Conservation (phyloP, 1,284 basidiomycete genomes). For the Trichosporon sp. region DNA sequence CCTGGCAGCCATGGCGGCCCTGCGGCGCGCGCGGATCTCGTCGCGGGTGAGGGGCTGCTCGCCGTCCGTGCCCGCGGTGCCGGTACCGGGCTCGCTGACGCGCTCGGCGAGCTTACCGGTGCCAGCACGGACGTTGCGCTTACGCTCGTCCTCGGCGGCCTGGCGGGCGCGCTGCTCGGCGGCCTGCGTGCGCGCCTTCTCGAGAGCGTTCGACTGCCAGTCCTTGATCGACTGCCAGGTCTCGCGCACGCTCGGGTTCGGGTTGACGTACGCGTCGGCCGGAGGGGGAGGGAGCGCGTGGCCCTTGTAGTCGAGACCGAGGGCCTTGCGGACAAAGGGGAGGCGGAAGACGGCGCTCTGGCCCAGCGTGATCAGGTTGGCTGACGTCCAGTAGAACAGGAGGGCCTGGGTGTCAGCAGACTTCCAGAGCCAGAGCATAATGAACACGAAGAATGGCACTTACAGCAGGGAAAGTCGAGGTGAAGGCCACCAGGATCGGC, state of each 20-base stretch:
- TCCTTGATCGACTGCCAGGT: constrained; percentile 6
- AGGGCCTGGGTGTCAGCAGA: constrained; percentile 44
- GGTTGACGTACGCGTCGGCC: constrained; percentile 12
- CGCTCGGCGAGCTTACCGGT: constrained; percentile 10
- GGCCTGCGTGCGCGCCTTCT: background rate
- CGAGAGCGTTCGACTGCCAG: background rate
- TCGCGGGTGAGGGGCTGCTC: background rate
- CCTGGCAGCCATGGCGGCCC: background rate
- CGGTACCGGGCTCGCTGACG: constrained; percentile 6
- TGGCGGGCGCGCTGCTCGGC: background rate
- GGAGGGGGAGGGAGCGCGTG: constrained; percentile 24
- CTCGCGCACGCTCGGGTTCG: constrained; percentile 16
- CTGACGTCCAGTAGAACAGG: constrained; percentile 55
- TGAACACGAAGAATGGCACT: constrained; percentile 9
- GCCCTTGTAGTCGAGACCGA: constrained; percentile 43
- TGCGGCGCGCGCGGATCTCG: background rate
- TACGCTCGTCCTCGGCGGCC: background rate
- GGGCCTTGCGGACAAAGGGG: constrained; percentile 31
- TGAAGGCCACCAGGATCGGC: constrained; percentile 58
- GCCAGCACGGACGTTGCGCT: background rate
- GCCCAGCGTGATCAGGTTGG: constrained; percentile 52
- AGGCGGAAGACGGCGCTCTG: constrained; percentile 49
- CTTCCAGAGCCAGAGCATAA: background rate
- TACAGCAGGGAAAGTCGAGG: constrained; percentile 54
- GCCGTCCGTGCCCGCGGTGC: background rate